These are phyloP conservation scores for Alternaria arborescens DNA, from an alignment of 2,329 filamentous ascomycete genomes.

Conservation along the genomic window DNA sequence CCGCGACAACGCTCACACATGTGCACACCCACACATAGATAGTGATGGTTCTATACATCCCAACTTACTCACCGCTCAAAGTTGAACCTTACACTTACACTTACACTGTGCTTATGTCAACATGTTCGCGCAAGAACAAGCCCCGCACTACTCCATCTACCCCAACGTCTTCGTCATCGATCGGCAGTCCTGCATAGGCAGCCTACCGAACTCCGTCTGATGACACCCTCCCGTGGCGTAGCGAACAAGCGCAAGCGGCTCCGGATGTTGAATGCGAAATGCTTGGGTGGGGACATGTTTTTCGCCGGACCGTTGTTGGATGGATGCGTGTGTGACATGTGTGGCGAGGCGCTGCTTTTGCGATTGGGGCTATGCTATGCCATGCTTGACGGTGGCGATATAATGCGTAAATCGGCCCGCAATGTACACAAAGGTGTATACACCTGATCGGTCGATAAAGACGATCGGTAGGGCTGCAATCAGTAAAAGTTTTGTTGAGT, in stretches of 20 bases:
- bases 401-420: background rate
- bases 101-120: constrained; percentile 3
- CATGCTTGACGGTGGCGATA: background rate
- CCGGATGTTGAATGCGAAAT: constrained; percentile 1
- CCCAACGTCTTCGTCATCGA: constrained; percentile 7
- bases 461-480: background rate
- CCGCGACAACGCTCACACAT: constrained; percentile 2
- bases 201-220: background rate
- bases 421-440: background rate
- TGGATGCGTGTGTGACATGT: background rate
- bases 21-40: background rate
- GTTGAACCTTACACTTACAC: background rate
- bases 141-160: constrained; percentile 1
- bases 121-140: constrained; percentile 3
- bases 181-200: constrained; percentile 2
- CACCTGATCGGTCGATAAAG: background rate
- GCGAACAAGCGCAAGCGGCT: constrained; percentile 1
- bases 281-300: background rate
- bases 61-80: constrained; percentile 1
- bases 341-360: constrained; percentile 2
- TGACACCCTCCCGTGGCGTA: constrained; percentile 1
- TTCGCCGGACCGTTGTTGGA: background rate
- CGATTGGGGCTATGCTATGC: background rate
- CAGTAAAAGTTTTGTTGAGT: background rate
- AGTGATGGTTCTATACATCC: background rate